Conservation (phyloP, 1,284 basidiomycete genomes). For the Fomitopsis betulina region DNA sequence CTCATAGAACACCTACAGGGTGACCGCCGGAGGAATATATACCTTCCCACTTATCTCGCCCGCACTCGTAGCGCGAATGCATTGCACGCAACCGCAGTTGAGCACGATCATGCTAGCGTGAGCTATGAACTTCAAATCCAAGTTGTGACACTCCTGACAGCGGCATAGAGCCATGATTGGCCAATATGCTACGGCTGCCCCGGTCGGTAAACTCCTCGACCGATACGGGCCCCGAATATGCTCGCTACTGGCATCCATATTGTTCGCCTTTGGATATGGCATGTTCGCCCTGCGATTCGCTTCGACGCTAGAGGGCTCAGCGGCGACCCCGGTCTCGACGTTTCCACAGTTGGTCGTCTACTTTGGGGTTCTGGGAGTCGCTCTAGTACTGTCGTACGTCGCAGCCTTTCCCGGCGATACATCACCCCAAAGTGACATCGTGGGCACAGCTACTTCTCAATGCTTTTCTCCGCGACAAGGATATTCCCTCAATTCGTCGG, state of each 20-base stretch:
- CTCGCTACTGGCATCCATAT: constrained; percentile 55
- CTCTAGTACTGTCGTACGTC: constrained; percentile 65
- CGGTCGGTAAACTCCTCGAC: constrained; percentile 59
- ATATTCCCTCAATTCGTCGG: constrained; percentile 61
- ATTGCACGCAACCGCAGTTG: constrained; percentile 68
- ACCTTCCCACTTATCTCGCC: constrained; percentile 72
- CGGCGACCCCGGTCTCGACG: constrained; percentile 34
- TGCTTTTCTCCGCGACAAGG: constrained; percentile 70
- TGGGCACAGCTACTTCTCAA: constrained; percentile 60
- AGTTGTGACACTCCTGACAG: not conserved
- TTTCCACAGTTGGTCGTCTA: constrained; percentile 51
- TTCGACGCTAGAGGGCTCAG: constrained; percentile 35
- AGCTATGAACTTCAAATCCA: constrained; percentile 16
- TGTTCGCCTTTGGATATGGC: constrained; percentile 57
- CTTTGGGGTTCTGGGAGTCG: constrained; percentile 62
- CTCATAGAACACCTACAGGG: constrained; percentile 29
- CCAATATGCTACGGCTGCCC: constrained; percentile 61
- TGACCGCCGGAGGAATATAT: constrained; percentile 72
- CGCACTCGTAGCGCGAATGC: constrained; percentile 48
- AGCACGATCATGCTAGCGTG: constrained; percentile 72
- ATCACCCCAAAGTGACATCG: not conserved
- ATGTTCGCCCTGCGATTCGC: constrained; percentile 55
- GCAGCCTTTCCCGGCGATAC: not conserved
- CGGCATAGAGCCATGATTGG: constrained; percentile 55
- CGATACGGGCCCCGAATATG: constrained; percentile 55